phyloP scores from a whole-genome alignment of 2,329 filamentous ascomycete genomes.

The Monosporascus sp. region DNA sequence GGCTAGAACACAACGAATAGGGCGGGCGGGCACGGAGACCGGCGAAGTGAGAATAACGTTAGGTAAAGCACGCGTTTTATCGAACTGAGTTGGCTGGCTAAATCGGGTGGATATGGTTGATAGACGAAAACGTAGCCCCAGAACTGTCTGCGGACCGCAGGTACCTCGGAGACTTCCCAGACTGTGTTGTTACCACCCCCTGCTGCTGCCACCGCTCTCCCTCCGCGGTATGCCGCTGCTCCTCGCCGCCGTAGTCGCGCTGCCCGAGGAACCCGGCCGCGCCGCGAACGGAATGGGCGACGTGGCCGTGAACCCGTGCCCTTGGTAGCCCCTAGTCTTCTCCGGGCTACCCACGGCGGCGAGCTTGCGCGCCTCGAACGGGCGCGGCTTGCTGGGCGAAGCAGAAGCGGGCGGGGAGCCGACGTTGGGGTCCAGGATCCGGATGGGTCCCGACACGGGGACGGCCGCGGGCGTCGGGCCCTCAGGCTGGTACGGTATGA shows the following conservation, averaged over 20 bases:
- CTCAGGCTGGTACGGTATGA: slow-evolving; percentile 53
- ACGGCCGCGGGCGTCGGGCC: slow-evolving; percentile 39
- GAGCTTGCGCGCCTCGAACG: not conserved
- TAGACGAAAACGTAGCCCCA: not conserved
- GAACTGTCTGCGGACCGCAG: not conserved
- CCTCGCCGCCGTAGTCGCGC: no score
- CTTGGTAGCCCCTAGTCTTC: not conserved
- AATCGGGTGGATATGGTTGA: not conserved
- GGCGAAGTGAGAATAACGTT: no score
- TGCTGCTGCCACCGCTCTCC: not conserved
- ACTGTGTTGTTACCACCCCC: not conserved
- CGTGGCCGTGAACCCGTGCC: slow-evolving; percentile 4
- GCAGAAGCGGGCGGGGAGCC: slow-evolving; percentile 5
- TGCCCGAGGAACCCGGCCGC: not conserved
- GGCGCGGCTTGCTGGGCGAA: not conserved
- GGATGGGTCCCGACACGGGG: slow-evolving; percentile 20
- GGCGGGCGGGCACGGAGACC: no score
- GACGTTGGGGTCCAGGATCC: slow-evolving; percentile 21
- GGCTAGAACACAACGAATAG: no score
- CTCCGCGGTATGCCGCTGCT: not conserved
- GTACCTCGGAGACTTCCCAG: not conserved
- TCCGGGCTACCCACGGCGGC: not conserved
- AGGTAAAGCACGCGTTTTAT: no score
- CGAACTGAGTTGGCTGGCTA: no score
- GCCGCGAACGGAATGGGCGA: not conserved